Percentiles rank a stretch among this genome's conserved stretches.
phyloP scores from a whole-genome alignment of 2,329 filamentous ascomycete species.

The Arachnomyces sp. region DNA sequence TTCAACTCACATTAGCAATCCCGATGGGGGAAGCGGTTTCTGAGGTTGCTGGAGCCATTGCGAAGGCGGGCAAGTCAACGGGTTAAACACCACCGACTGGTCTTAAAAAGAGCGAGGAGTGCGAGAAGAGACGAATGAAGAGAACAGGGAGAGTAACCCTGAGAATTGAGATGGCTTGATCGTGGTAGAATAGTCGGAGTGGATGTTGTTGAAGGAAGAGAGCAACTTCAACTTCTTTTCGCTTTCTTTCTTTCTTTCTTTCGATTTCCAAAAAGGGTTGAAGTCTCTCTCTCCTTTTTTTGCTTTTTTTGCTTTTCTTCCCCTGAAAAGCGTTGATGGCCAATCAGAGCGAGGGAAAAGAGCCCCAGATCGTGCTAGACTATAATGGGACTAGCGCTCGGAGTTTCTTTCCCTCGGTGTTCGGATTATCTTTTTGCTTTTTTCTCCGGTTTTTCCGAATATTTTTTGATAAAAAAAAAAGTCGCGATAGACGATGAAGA shows the following conservation, averaged over 20 bases:
- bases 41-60: conserved; percentile 46
- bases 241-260: too few species aligned
- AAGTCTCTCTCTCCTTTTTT: too few species aligned
- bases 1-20: conserved; percentile 59
- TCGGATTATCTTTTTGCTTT: neutral
- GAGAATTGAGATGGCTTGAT: conserved; percentile 13
- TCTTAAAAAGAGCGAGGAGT: conserved; percentile 2
- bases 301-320: conserved; percentile 18
- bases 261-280: too few species aligned
- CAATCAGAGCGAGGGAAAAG: conserved; percentile 12
- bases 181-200: conserved; percentile 7
- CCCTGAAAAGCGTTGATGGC: conserved; percentile 25
- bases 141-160: conserved; percentile 16
- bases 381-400: conserved; percentile 16
- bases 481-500: conserved; percentile 1
- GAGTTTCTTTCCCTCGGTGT: too few species aligned
- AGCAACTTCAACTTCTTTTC: too few species aligned
- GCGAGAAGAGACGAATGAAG: conserved; percentile 1
- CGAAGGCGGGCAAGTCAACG: conserved; percentile 6
- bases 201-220: conserved; percentile 7
- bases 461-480: conserved; percentile 5
- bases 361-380: conserved; percentile 25
- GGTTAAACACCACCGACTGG: neutral
- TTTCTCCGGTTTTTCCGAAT: conserved; percentile 1
- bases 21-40: conserved; percentile 61